Conservation (phyloP, 306 rosid species). For the Trichosanthes cucumerina region DNA sequence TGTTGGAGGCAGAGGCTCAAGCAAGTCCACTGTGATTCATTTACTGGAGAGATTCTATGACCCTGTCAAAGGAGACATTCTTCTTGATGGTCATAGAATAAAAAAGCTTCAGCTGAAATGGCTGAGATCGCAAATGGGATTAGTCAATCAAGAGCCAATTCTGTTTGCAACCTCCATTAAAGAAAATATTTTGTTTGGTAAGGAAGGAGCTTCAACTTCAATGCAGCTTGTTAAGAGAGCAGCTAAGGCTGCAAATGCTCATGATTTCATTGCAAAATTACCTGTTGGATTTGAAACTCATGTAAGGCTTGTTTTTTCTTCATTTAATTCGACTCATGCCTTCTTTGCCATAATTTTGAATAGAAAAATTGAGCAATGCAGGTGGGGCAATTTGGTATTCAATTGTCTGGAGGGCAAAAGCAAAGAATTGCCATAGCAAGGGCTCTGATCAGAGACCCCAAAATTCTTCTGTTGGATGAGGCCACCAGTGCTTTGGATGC, state of each 20-base stretch:
- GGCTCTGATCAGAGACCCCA: conserved; percentile 61
- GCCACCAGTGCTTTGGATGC: conserved; percentile 90
- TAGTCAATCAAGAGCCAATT: conserved; percentile 78
- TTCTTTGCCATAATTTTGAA: background rate
- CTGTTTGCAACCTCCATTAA: conserved; percentile 73
- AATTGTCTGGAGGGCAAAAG: conserved; percentile 77
- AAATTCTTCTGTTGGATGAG: conserved; percentile 74
- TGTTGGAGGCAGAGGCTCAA: conserved; percentile 86
- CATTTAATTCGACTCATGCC: conserved; percentile 8
- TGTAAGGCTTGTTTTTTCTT: conserved; percentile 20
- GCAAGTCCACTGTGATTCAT: conserved; percentile 68
- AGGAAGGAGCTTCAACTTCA: conserved; percentile 58
- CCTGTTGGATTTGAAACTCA: conserved; percentile 61
- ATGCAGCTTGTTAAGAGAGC: conserved; percentile 41
- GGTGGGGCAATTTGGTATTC: conserved; percentile 80
- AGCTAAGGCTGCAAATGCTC: conserved; percentile 77
- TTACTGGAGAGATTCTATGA: conserved; percentile 83
- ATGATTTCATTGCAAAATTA: conserved; percentile 58
- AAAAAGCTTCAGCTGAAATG: conserved; percentile 42
- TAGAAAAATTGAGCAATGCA: conserved; percentile 10
- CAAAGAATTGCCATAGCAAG: conserved; percentile 91
- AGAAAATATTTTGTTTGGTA: conserved; percentile 71
- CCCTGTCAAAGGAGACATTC: conserved; percentile 47
- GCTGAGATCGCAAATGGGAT: conserved; percentile 72
- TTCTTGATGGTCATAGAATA: conserved; percentile 54